phyloP scores from a whole-genome alignment of 805 yeast genomes.

The Barnettozyma sp. region DNA sequence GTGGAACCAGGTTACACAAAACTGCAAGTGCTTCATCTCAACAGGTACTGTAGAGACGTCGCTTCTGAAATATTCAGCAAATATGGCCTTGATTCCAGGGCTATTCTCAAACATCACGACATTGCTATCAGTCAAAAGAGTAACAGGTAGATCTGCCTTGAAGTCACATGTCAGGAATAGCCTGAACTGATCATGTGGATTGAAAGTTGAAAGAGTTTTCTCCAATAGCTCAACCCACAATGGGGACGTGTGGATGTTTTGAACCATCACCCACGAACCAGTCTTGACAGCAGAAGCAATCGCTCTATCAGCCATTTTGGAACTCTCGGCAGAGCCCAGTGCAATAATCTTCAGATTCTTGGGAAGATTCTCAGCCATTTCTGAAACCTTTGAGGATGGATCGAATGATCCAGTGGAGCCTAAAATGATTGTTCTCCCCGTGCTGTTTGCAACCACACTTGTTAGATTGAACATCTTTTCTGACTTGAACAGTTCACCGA shows the following conservation, averaged over 20 bases:
- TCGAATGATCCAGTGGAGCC: constrained; percentile 61
- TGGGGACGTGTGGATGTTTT: constrained; percentile 71
- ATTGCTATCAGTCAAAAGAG: constrained; percentile 47
- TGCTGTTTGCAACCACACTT: constrained; percentile 22
- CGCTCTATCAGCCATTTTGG: constrained; percentile 48
- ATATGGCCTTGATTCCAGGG: constrained; percentile 47
- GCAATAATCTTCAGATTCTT: constrained; percentile 41
- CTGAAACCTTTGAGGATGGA: constrained; percentile 48
- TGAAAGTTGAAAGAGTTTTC: constrained; percentile 33
- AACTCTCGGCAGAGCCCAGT: constrained; percentile 70
- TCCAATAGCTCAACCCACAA: constrained; percentile 54
- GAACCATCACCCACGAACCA: constrained; percentile 70
- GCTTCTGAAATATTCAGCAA: constrained; percentile 26
- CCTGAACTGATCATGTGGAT: constrained; percentile 34
- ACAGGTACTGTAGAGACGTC: constrained; percentile 27
- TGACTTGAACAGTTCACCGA: background rate
- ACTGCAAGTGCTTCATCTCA: constrained; percentile 42
- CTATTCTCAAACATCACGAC: constrained; percentile 56
- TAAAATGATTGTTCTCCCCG: constrained; percentile 39
- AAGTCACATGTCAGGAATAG: constrained; percentile 61
- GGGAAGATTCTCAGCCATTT: constrained; percentile 31
- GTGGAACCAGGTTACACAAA: constrained; percentile 66
- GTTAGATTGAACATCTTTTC: constrained; percentile 25
- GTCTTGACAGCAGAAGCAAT: constrained; percentile 37
- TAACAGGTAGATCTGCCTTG: constrained; percentile 42